These are phyloP conservation scores for Nyctanthes arbortristis DNA, from an alignment of 257 asterid species.

Conservation along the genomic window DNA sequence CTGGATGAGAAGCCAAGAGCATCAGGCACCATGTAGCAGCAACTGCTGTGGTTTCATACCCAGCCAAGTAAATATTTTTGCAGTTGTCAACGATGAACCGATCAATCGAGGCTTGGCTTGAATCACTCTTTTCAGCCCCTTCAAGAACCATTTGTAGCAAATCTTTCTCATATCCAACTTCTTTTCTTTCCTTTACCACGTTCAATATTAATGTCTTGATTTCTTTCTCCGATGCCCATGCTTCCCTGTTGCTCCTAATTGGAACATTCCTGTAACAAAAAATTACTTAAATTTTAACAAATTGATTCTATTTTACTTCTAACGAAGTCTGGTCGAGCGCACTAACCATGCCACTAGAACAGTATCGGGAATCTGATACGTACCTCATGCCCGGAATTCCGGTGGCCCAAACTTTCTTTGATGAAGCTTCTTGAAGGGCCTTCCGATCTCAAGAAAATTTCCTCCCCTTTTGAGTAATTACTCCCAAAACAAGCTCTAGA, in stretches of 20 bases:
- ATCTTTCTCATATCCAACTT: conserved; percentile 40
- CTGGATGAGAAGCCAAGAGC: conserved; percentile 54
- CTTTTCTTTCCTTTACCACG: conserved; percentile 48
- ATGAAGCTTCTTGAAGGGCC: conserved; percentile 34
- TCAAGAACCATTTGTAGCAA: conserved; percentile 55
- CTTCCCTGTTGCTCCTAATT: conserved; percentile 36
- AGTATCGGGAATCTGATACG: neutral
- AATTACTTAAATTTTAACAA: neutral
- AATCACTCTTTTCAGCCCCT: conserved; percentile 38
- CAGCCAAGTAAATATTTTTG: conserved; percentile 64
- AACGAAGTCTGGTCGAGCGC: neutral
- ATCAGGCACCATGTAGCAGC: conserved; percentile 65
- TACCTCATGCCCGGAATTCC: conserved; percentile 40
- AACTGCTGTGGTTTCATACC: conserved; percentile 69
- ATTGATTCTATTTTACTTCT: neutral
- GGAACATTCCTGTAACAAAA: conserved; percentile 27
- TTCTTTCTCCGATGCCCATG: conserved; percentile 57
- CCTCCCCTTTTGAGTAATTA: conserved; percentile 37
- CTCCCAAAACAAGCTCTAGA: conserved; percentile 49
- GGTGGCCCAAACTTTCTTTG: conserved; percentile 15
- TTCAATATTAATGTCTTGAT: conserved; percentile 38
- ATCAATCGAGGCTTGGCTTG: conserved; percentile 35
- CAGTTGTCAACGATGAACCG: conserved; percentile 62
- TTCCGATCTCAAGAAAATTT: conserved; percentile 39
- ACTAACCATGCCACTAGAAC: neutral